Evolutionary conservation across 1,139 yeast species (phyloP).

Genomic region (Sugiyamaella japonica): DNA sequence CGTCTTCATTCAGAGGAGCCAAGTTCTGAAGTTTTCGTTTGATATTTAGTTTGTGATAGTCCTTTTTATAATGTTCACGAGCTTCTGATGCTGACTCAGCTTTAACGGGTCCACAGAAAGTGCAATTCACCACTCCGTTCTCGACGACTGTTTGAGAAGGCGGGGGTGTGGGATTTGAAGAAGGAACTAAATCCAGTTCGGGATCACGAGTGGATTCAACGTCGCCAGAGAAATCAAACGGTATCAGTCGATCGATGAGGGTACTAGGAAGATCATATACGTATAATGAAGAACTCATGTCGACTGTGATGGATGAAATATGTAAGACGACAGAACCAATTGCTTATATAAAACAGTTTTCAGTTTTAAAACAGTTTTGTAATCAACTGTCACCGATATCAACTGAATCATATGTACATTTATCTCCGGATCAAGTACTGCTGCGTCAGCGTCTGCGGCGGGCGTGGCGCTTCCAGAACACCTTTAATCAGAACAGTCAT

Average conservation of each 20-base stretch:
- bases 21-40: conserved; percentile 53
- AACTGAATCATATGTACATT: background rate
- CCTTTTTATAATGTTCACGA: conserved; percentile 59
- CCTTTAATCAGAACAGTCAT: too few species aligned
- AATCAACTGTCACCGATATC: background rate
- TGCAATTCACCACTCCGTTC: conserved; percentile 19
- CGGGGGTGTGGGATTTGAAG: conserved; percentile 1
- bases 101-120: conserved; percentile 27
- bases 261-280: conserved; percentile 51
- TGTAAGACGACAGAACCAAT: background rate
- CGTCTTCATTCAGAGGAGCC: conserved; percentile 53
- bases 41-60: conserved; percentile 60
- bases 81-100: conserved; percentile 34
- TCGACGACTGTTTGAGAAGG: conserved; percentile 1
- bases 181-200: conserved; percentile 4
- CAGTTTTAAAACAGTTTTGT: too few species aligned
- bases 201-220: conserved; percentile 31
- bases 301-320: background rate
- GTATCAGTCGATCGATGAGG: conserved; percentile 50
- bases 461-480: background rate
- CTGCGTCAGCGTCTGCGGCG: background rate
- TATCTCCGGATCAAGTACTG: background rate
- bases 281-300: conserved; percentile 38
- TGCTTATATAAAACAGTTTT: background rate
- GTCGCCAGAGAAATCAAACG: conserved; percentile 58